A percentile compares a stretch with the other conserved stretches of the same genome.
These are phyloP conservation scores for Cryptosporidium ubiquitum DNA, from an alignment of 169 alveolate genomes.

Conservation along the genomic window DNA sequence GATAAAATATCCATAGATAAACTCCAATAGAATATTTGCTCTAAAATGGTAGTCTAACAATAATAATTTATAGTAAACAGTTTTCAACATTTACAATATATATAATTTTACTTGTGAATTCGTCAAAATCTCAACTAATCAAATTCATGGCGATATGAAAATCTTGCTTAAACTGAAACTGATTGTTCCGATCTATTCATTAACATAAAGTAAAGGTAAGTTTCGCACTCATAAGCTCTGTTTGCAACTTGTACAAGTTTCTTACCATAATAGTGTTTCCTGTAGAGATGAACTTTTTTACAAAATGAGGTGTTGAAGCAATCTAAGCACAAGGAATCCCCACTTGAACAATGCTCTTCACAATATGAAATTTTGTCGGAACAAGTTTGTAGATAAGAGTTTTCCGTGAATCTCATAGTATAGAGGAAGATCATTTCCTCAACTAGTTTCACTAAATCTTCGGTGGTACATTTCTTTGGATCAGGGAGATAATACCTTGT, in stretches of 20 bases:
- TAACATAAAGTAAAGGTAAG: neutral
- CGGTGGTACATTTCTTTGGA: neutral
- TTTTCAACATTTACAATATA: neutral
- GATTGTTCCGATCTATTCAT: neutral
- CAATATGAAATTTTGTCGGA: neutral
- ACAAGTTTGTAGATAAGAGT: neutral
- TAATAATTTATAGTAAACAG: neutral
- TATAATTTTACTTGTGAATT: neutral
- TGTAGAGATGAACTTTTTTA: neutral
- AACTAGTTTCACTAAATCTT: neutral
- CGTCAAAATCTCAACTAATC: neutral
- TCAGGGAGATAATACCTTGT: neutral
- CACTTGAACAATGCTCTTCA: neutral
- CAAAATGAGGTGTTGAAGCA: constrained; percentile 16
- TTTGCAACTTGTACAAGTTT: neutral
- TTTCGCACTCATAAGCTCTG: constrained; percentile 27
- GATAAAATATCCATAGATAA: neutral
- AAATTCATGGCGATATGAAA: neutral
- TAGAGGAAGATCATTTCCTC: neutral
- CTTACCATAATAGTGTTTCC: constrained; percentile 12
- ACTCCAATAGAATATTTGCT: neutral
- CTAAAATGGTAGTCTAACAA: neutral
- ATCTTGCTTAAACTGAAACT: neutral
- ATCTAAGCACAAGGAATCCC: neutral
- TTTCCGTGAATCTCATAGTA: constrained; percentile 7